These are phyloP conservation scores for Paraphoma sp. DNA, from an alignment of 2,329 filamentous ascomycete genomes.

Conservation along the genomic window DNA sequence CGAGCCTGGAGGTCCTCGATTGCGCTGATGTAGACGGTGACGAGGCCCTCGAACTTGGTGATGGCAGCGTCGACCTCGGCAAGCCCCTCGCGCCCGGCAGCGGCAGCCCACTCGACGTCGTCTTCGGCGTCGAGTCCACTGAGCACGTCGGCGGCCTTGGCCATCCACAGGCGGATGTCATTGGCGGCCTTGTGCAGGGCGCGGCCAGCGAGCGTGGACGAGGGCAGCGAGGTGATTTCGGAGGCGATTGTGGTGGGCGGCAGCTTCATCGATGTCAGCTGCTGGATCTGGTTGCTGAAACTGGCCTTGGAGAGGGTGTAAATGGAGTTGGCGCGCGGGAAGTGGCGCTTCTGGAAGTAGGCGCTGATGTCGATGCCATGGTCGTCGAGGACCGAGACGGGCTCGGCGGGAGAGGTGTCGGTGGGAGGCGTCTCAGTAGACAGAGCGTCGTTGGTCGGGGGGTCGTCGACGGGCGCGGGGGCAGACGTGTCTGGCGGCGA, in stretches of 20 bases:
- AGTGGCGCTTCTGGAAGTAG: conserved; percentile 71
- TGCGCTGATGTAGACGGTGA: conserved; percentile 91
- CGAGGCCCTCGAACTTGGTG: conserved; percentile 81
- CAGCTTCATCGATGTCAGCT: conserved; percentile 87
- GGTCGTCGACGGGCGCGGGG: conserved; percentile 59
- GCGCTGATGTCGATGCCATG: conserved; percentile 59
- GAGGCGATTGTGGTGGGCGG: conserved; percentile 86
- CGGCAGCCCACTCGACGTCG: conserved; percentile 94
- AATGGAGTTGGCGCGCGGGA: conserved; percentile 75
- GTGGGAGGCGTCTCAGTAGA: conserved; percentile 49
- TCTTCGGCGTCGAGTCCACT: conserved; percentile 90
- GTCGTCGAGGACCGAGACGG: conserved; percentile 42
- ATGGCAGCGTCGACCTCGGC: conserved; percentile 75
- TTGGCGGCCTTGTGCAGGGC: conserved; percentile 87
- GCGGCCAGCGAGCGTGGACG: conserved; percentile 80
- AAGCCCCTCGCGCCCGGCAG: conserved; percentile 82
- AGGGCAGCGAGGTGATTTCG: conserved; percentile 83
- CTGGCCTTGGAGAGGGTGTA: conserved; percentile 92
- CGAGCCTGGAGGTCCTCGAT: conserved; percentile 89
- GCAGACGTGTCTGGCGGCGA: conserved; percentile 12
- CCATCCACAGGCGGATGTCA: conserved; percentile 93
- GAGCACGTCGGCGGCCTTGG: conserved; percentile 88
- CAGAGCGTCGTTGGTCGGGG: conserved; percentile 23
- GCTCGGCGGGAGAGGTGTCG: conserved; percentile 54
- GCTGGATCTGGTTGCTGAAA: conserved; percentile 90